Percentiles rank a stretch among this genome's conserved stretches.
Conservation (phyloP, 805 yeast species). For the Wickerhamomyces silvicola region DNA sequence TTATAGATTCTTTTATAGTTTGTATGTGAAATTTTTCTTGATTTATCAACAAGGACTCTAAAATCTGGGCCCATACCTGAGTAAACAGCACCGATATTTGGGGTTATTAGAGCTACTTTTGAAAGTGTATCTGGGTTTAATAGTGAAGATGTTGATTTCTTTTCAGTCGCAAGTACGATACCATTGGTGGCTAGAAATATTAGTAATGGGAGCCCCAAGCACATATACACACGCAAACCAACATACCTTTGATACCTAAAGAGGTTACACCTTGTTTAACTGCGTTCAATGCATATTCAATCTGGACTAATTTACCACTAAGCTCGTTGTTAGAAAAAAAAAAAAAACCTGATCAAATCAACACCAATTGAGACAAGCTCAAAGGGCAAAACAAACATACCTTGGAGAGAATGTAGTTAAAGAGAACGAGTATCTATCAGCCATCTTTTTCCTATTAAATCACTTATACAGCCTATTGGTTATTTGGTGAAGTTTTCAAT, state of each 20-base stretch:
- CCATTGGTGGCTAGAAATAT: slow-evolving; percentile 71
- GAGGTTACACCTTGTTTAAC: slow-evolving; percentile 98
- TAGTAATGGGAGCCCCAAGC: not conserved
- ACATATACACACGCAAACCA: not conserved
- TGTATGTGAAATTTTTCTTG: slow-evolving; percentile 90
- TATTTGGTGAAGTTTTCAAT: slow-evolving; percentile 1
- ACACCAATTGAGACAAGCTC: not conserved
- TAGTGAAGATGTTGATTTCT: slow-evolving; percentile 76
- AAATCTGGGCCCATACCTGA: slow-evolving; percentile 99
- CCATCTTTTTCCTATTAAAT: slow-evolving; percentile 45
- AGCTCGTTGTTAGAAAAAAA: slow-evolving; percentile 1
- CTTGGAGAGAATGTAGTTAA: slow-evolving; percentile 96
- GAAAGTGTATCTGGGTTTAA: slow-evolving; percentile 67
- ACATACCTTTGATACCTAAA: slow-evolving; percentile 64
- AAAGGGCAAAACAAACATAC: slow-evolving; percentile 29
- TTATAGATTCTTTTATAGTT: slow-evolving; percentile 89
- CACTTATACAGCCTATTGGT: not conserved
- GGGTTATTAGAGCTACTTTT: slow-evolving; percentile 80
- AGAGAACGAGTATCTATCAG: slow-evolving; percentile 96
- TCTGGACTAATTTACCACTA: slow-evolving; percentile 95
- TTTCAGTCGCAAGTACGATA: slow-evolving; percentile 92
- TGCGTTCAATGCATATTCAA: slow-evolving; percentile 94
- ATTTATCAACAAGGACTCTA: slow-evolving; percentile 87
- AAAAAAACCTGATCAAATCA: not conserved
- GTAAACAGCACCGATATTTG: slow-evolving; percentile 94